phyloP scores from a whole-genome alignment of 441 rosid species.

The Populus tomentosa region DNA sequence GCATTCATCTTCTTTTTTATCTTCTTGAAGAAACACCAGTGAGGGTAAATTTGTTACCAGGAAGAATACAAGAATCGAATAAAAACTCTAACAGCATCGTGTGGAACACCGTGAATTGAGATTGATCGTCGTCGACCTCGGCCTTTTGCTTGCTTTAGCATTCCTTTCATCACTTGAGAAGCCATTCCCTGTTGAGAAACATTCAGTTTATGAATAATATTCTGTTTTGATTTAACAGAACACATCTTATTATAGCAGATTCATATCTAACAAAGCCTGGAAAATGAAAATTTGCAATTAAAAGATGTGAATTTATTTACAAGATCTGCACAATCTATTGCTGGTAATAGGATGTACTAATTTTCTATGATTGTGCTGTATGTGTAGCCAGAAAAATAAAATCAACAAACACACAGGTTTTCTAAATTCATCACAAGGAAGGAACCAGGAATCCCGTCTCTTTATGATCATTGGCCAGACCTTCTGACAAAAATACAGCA shows the following conservation, averaged over 20 bases:
- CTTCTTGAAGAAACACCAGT: not conserved
- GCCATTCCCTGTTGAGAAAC: conserved; percentile 64
- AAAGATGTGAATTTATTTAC: too few relatives aligned
- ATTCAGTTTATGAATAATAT: conserved; percentile 5
- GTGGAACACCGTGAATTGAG: conserved; percentile 67
- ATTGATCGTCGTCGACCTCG: conserved; percentile 39
- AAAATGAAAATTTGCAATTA: too few relatives aligned
- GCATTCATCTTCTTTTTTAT: not conserved
- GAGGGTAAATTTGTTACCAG: conserved; percentile 40
- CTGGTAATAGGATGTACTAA: too few relatives aligned
- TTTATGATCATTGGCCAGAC: too few relatives aligned
- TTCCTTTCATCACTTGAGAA: conserved; percentile 70
- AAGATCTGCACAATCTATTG: too few relatives aligned
- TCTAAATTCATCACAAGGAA: too few relatives aligned
- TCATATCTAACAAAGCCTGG: not conserved
- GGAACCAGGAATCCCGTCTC: too few relatives aligned
- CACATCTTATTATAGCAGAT: not conserved
- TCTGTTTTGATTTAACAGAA: not conserved
- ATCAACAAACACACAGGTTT: too few relatives aligned
- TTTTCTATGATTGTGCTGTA: too few relatives aligned
- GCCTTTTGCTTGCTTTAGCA: conserved; percentile 56
- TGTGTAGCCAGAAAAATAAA: too few relatives aligned
- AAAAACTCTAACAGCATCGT: conserved; percentile 70
- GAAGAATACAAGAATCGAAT: conserved; percentile 79
- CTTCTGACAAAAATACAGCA: too few relatives aligned